These are phyloP conservation scores for Podospora conica DNA, from an alignment of 495 filamentous ascomycete genomes.

Conservation along the genomic window DNA sequence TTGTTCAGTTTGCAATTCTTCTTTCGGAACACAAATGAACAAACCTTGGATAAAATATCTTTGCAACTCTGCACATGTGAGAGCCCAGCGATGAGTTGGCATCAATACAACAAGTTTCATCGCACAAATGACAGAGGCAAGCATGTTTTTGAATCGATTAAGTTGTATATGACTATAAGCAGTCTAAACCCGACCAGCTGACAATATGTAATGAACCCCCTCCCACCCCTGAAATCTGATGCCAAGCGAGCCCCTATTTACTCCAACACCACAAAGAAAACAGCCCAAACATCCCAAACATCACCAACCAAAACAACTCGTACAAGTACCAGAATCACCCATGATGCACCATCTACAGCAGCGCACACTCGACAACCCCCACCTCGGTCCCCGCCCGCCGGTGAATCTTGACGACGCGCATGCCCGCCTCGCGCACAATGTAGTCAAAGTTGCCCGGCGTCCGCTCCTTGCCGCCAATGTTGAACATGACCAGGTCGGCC, in stretches of 20 bases:
- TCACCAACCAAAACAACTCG: background rate
- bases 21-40: background rate
- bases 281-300: background rate
- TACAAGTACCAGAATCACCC: background rate
- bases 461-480: conserved; percentile 12
- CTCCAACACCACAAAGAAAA: background rate
- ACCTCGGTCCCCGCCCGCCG: conserved; percentile 1
- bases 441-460: conserved; percentile 5
- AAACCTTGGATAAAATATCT: background rate
- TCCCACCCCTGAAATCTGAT: background rate
- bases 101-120: too few species aligned
- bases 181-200: background rate
- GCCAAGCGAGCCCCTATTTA: background rate
- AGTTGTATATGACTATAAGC: background rate
- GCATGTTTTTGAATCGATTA: background rate
- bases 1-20: background rate
- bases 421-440: conserved; percentile 7
- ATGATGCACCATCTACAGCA: background rate
- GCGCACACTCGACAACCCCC: conserved; percentile 12
- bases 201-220: background rate
- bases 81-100: too few species aligned
- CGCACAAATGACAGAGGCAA: too few species aligned
- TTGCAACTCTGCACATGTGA: too few species aligned
- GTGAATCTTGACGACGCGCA: conserved; percentile 10
- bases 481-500: conserved; percentile 12